Conservation (phyloP, 768 basidiomycete genomes). For the Termitomyces sp. region DNA sequence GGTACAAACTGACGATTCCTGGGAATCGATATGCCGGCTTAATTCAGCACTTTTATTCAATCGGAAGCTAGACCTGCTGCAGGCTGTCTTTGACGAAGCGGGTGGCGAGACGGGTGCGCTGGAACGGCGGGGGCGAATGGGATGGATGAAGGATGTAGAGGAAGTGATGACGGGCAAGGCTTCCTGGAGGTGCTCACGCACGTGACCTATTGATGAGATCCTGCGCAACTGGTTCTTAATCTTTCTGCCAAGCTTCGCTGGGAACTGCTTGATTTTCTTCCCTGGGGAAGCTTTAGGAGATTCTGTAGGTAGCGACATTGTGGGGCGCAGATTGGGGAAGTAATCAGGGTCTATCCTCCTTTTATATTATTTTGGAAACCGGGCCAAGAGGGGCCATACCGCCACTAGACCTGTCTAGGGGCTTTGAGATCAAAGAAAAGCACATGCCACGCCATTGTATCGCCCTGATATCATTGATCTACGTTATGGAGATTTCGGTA, state of each 20-base stretch:
- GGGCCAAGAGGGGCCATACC: conserved; percentile 1
- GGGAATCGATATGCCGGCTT: conserved; percentile 4
- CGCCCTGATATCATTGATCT: not conserved
- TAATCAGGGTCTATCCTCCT: not conserved
- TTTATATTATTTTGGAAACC: conserved; percentile 13
- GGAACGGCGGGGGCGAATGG: conserved; percentile 23
- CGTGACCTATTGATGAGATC: conserved; percentile 10
- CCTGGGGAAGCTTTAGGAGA: conserved; percentile 13
- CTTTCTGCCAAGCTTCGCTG: conserved; percentile 19
- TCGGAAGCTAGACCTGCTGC: conserved; percentile 13
- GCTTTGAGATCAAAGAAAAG: not conserved
- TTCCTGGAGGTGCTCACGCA: conserved; percentile 19
- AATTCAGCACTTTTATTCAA: conserved; percentile 7
- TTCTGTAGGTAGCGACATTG: conserved; percentile 9
- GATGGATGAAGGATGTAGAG: conserved; percentile 35
- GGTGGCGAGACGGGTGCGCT: conserved; percentile 13
- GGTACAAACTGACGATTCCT: conserved; percentile 4
- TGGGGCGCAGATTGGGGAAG: not conserved
- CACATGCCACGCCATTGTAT: not conserved
- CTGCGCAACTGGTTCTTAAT: conserved; percentile 16
- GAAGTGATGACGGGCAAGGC: conserved; percentile 20
- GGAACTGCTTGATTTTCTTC: conserved; percentile 16
- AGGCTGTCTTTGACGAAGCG: conserved; percentile 12
- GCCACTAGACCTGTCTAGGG: conserved; percentile 1
- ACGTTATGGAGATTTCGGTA: not conserved